Evolutionary conservation across 192 early-diverging fungal genomes (phyloP), one percentile per base, ranked within the genome.

Genomic region (Helicostylum pulchrum): DNA sequence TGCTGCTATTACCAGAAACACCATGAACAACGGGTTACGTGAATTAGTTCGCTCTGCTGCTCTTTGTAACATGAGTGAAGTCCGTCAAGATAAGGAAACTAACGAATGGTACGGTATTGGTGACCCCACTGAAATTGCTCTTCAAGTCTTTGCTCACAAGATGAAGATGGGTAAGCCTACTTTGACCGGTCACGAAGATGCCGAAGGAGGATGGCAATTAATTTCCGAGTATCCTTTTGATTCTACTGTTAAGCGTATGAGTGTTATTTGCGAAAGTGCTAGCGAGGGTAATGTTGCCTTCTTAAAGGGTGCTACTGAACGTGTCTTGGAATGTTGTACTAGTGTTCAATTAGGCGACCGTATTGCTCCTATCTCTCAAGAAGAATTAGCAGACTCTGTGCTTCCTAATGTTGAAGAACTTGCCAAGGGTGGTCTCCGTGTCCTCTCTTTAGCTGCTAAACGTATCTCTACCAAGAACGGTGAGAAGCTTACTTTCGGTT

Each of bases 261-360:
- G 87, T 77, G 89, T 94, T n/a, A 68, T 95, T 3, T 90, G 81
- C 60, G 64, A 66, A 42, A 69, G 67, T 55, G 64, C 76, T 3
- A 67, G 72, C 39, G 71, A 89, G 62, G 74, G 94, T 51, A 17
- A 48, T 19, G 10, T 59, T 59, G 57, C 57, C 4, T 83, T 94
- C 46, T 78, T 83, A 42, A 98, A 98, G 68, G 96, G 96, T 43
- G 96, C 96, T 0, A 94, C 94, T 26, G 96, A 98, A 83, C 88
- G 89, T 14, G 84, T 96, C 1, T 73, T 96, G 15, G 68, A 70
- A 17, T 83, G 88, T 56, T 95, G 92, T 70, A 85, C 77, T 6
- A 64, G 64, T 14, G 57, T 76, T 10, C 78, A 80, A 66, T 53
- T 80, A 1, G 78, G 77, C 7, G 67, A 82, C 5, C 61, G 31